Conservation (phyloP, 1,139 yeast genomes). For the Candida dubliniensis region DNA sequence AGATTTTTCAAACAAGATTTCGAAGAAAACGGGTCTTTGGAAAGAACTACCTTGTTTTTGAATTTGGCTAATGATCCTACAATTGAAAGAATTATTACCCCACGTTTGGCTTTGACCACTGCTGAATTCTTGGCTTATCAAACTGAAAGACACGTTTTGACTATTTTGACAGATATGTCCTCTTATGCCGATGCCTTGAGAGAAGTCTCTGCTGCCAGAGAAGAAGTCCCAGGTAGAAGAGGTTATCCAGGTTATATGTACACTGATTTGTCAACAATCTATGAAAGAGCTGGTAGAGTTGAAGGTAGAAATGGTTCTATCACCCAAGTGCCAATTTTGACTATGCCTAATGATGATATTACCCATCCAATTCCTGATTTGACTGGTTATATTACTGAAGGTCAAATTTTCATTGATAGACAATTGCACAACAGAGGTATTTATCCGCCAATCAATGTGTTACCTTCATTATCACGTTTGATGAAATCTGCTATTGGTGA, state of each 20-base stretch:
- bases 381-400: conserved; percentile 99
- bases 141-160: conserved; percentile 98
- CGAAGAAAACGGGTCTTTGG: conserved; percentile 98
- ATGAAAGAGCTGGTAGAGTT: conserved; percentile 99
- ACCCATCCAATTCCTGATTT: conserved; percentile 99
- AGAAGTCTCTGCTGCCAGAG: conserved; percentile 99
- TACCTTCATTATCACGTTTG: conserved; percentile 95
- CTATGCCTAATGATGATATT: conserved; percentile 99
- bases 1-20: conserved; percentile 89
- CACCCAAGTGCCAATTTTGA: conserved; percentile 96
- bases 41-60: conserved; percentile 93
- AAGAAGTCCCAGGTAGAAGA: conserved; percentile 99
- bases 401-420: conserved; percentile 97
- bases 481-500: conserved; percentile 99
- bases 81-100: conserved; percentile 98
- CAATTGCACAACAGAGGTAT: conserved; percentile 94
- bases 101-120: conserved; percentile 98
- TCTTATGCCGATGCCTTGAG: conserved; percentile 99
- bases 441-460: conserved; percentile 97
- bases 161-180: conserved; percentile 97
- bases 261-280: conserved; percentile 97
- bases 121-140: conserved; percentile 98
- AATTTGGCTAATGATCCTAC: conserved; percentile 99
- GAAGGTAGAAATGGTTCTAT: conserved; percentile 99
- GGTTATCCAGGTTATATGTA: conserved; percentile 99